Evolutionary conservation across 202 grass and related monocot species (phyloP).

Genomic region (Schoenoplectus tabernaemontani): DNA sequence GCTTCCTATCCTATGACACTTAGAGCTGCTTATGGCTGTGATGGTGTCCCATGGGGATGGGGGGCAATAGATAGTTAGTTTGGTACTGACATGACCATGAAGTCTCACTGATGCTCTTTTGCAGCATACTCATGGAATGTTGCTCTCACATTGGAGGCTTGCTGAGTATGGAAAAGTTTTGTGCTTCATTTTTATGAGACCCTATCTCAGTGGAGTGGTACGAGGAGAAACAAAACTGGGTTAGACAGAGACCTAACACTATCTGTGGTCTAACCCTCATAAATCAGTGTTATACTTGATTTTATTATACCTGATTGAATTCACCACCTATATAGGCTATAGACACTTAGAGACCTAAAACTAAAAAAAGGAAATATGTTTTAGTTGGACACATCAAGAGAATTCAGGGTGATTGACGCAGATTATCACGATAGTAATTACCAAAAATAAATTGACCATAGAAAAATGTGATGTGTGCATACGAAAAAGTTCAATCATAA

Average conservation of each 20-base stretch:
- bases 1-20: conserved; percentile 44
- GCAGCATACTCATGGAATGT: conserved; percentile 47
- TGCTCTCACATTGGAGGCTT: conserved; percentile 39
- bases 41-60: conserved; percentile 40
- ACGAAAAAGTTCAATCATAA: not conserved
- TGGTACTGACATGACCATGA: conserved; percentile 25
- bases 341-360: not conserved
- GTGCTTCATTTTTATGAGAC: conserved; percentile 7
- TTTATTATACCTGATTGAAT: not conserved
- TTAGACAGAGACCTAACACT: not conserved
- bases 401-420: not conserved
- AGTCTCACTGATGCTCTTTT: conserved; percentile 33
- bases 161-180: conserved; percentile 20
- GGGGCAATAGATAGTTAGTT: conserved; percentile 22
- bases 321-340: too few relatives aligned
- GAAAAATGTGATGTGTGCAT: not conserved
- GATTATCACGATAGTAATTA: not conserved
- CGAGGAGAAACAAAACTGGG: not conserved
- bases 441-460: not conserved
- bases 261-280: not conserved
- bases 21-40: conserved; percentile 19
- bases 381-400: not conserved
- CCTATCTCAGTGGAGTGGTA: not conserved
- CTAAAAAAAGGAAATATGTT: not conserved
- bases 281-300: not conserved